These are phyloP conservation scores for Anastatica hierochuntica DNA, from an alignment of 345 rosid genomes.

Conservation along the genomic window DNA sequence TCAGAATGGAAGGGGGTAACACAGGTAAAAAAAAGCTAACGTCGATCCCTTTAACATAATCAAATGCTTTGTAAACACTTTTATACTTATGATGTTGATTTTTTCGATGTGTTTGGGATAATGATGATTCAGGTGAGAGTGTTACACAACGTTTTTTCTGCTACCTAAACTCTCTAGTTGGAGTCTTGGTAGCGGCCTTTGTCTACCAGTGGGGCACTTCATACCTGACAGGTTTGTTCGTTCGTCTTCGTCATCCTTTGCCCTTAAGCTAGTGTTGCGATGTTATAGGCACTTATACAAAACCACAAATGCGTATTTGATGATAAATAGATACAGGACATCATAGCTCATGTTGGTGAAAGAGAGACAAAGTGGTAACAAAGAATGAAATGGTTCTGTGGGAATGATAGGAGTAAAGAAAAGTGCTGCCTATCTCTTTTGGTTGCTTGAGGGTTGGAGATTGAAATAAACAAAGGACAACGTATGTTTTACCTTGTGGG, in stretches of 20 bases:
- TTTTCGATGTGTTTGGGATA: conserved; percentile 43
- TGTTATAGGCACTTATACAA: conserved; percentile 3
- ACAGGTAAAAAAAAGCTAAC: conserved; percentile 8
- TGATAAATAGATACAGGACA: conserved; percentile 18
- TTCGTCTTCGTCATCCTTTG: background rate
- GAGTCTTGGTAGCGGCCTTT: conserved; percentile 59
- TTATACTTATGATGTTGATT: conserved; percentile 12
- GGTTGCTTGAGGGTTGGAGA: conserved; percentile 18
- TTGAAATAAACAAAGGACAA: conserved; percentile 10
- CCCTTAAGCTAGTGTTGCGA: background rate
- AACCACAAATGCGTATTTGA: background rate
- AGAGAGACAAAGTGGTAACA: conserved; percentile 22
- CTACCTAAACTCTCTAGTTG: conserved; percentile 56
- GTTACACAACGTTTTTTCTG: conserved; percentile 46
- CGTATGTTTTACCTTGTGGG: background rate
- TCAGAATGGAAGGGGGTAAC: conserved; percentile 33
- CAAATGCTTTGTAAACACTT: background rate
- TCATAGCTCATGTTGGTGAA: conserved; percentile 21
- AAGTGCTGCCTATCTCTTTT: conserved; percentile 16
- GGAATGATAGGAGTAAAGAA: conserved; percentile 17
- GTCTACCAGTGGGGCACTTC: conserved; percentile 52
- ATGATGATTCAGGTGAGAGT: conserved; percentile 54
- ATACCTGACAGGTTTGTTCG: conserved; percentile 64
- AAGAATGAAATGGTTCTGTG: conserved; percentile 20
- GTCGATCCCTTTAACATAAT: conserved; percentile 2